A percentile compares a stretch with the other conserved stretches of the same genome.
Evolutionary conservation across 768 basidiomycete genomes (phyloP).

Genomic region (Phlebiopsis gigantea): DNA sequence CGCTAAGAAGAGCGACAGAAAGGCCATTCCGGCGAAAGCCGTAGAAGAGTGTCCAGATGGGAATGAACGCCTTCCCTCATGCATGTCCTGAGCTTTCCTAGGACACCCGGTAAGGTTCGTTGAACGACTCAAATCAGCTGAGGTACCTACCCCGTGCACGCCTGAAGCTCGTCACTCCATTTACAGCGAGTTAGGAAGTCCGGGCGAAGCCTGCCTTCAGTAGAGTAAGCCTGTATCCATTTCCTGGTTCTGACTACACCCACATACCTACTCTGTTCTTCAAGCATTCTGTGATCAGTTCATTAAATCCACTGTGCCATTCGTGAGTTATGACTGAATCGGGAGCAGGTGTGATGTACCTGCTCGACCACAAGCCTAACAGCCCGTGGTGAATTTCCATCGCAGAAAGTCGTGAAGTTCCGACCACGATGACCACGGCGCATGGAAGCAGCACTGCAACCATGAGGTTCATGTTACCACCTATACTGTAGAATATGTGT

Average conservation of each 20-base stretch:
- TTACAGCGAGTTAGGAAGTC: conserved; percentile 64
- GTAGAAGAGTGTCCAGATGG: conserved; percentile 68
- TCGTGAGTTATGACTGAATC: not conserved
- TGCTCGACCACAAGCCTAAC: conserved; percentile 41
- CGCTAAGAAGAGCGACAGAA: conserved; percentile 56
- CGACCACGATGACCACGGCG: conserved; percentile 31
- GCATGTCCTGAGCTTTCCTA: conserved; percentile 31
- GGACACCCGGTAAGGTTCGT: not conserved
- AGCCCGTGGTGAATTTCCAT: conserved; percentile 54
- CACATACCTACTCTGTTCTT: conserved; percentile 55
- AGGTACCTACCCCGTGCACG: conserved; percentile 48
- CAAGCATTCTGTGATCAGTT: conserved; percentile 43
- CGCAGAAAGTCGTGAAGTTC: conserved; percentile 38
- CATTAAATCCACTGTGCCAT: conserved; percentile 37
- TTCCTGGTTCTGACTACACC: not conserved
- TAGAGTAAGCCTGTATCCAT: not conserved
- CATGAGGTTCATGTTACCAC: conserved; percentile 39
- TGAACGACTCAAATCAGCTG: not conserved
- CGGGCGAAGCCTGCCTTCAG: conserved; percentile 46
- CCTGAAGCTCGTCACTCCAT: conserved; percentile 43
- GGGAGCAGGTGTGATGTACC: conserved; percentile 19
- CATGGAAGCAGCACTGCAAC: conserved; percentile 45
- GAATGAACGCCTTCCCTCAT: conserved; percentile 56
- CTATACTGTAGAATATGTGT: conserved; percentile 33
- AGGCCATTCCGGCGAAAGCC: conserved; percentile 61